Conservation (phyloP, 257 asterid species). For the Solanum megistacrolobum region DNA sequence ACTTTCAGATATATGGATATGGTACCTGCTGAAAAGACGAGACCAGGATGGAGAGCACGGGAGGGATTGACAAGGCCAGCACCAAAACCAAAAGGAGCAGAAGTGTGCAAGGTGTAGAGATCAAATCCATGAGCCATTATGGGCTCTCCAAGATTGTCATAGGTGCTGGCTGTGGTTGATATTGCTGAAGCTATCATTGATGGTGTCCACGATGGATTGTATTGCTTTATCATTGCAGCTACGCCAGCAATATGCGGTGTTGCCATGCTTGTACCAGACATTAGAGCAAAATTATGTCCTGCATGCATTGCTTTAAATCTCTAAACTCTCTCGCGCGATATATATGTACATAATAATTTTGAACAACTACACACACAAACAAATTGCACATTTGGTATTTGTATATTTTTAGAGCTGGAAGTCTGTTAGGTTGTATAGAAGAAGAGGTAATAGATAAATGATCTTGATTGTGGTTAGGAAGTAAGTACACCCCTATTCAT, state of each 20-base stretch:
- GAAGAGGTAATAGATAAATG: not conserved
- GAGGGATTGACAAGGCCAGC: slow-evolving; percentile 73
- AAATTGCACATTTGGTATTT: not conserved
- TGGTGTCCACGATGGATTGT: slow-evolving; percentile 67
- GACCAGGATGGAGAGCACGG: slow-evolving; percentile 69
- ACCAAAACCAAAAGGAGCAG: slow-evolving; percentile 85
- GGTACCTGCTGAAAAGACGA: slow-evolving; percentile 35
- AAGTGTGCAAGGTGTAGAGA: slow-evolving; percentile 31
- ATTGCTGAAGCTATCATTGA: slow-evolving; percentile 91
- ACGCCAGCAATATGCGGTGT: slow-evolving; percentile 85
- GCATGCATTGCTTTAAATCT: not conserved
- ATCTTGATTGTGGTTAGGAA: not conserved
- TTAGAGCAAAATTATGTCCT: slow-evolving; percentile 63
- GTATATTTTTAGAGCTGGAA: not conserved
- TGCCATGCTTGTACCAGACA: slow-evolving; percentile 98
- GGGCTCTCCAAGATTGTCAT: slow-evolving; percentile 72
- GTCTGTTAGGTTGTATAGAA: not conserved
- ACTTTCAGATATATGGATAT: not conserved
- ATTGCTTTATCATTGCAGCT: slow-evolving; percentile 78
- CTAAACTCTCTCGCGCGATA: not conserved
- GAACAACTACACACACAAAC: not conserved
- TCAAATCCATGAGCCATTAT: slow-evolving; percentile 76
- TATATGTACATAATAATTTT: not conserved
- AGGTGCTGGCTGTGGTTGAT: slow-evolving; percentile 71
- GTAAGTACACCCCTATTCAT: not conserved